Conservation (phyloP, 1,139 yeast species). For the Scheffersomyces cryptocercus region DNA sequence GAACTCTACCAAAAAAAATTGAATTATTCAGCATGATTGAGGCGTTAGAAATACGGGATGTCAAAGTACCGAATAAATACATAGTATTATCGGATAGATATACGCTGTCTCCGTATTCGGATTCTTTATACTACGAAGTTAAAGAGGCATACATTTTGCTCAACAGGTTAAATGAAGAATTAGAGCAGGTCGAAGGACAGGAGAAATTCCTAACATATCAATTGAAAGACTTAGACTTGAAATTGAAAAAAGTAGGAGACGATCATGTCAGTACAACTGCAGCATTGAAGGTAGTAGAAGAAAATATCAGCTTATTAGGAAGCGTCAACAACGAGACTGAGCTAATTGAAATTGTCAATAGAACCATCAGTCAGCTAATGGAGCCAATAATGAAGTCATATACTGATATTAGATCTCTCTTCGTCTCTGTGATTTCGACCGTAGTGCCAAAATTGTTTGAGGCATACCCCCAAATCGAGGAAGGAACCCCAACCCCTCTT, state of each 20-base stretch:
- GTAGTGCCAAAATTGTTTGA: constrained; percentile 10
- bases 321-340: not conserved
- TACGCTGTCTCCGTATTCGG: not conserved
- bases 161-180: constrained; percentile 13
- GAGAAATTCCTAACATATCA: constrained; percentile 20
- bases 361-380: not conserved
- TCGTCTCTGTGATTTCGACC: constrained; percentile 7
- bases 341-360: not conserved
- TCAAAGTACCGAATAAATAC: constrained; percentile 27
- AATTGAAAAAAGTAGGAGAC: not conserved
- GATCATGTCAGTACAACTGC: constrained; percentile 4
- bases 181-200: constrained; percentile 17
- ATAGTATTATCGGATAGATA: constrained; percentile 25
- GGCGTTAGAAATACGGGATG: constrained; percentile 25
- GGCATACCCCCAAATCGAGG: constrained; percentile 6
- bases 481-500: constrained; percentile 3
- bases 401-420: constrained; percentile 7
- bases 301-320: not conserved
- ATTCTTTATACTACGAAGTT: constrained; percentile 5
- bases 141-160: constrained; percentile 15
- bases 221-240: constrained; percentile 11
- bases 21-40: constrained; percentile 28
- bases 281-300: constrained; percentile 3
- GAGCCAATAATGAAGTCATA: not conserved
- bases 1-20: constrained; percentile 9